Conservation (phyloP, 352 stramenopile genomes). For the Phytophthora crassamura region DNA sequence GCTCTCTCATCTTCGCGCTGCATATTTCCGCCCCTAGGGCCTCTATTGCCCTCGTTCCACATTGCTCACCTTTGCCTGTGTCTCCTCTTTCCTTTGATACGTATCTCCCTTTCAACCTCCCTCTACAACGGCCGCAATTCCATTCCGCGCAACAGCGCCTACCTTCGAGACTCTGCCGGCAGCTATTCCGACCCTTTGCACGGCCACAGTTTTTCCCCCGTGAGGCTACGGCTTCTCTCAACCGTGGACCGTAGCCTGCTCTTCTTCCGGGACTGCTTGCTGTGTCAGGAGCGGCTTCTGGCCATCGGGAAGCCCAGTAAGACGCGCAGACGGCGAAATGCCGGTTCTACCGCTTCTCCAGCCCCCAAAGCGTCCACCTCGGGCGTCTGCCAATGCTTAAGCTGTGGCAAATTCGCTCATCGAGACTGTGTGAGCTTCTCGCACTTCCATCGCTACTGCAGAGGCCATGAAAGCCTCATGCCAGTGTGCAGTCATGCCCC, state of each 20-base stretch:
- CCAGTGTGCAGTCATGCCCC: slow-evolving; percentile 38
- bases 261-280: slow-evolving; percentile 68
- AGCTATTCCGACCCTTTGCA: slow-evolving; percentile 57
- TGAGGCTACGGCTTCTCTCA: slow-evolving; percentile 39
- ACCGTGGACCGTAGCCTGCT: slow-evolving; percentile 64
- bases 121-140: slow-evolving; percentile 6
- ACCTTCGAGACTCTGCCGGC: slow-evolving; percentile 48
- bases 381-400: slow-evolving; percentile 60
- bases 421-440: slow-evolving; percentile 59
- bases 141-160: slow-evolving; percentile 34
- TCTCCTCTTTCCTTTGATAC: not conserved
- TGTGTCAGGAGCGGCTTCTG: slow-evolving; percentile 60
- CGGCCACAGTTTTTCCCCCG: slow-evolving; percentile 61
- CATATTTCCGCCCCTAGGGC: not conserved
- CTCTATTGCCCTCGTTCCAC: not conserved
- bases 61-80: slow-evolving; percentile 1
- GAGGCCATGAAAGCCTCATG: slow-evolving; percentile 42
- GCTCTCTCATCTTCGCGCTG: not conserved
- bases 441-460: slow-evolving; percentile 58
- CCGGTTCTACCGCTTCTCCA: not conserved
- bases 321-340: slow-evolving; percentile 4
- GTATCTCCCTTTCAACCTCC: not conserved
- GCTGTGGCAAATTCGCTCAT: slow-evolving; percentile 60
- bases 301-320: slow-evolving; percentile 31
- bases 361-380: not conserved